Percentiles rank a stretch among this genome's conserved stretches.
phyloP scores from a whole-genome alignment of 495 filamentous ascomycete genomes.

The Hypoxylon lienhwacheense region DNA sequence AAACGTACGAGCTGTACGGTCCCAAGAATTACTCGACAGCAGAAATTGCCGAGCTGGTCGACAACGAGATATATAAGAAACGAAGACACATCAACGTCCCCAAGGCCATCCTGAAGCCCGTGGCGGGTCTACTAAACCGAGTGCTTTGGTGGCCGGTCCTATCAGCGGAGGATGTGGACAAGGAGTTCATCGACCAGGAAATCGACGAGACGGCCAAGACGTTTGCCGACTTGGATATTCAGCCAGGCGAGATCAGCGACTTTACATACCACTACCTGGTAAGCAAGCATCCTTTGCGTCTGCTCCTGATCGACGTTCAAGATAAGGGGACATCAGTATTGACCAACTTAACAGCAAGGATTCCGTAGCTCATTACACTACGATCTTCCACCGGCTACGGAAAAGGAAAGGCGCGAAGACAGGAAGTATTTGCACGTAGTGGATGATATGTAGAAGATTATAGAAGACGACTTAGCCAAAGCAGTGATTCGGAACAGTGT shows the following conservation, averaged over 20 bases:
- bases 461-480: constrained; percentile 22
- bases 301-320: background rate
- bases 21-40: constrained; percentile 88
- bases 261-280: constrained; percentile 93
- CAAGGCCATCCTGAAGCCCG: constrained; percentile 71
- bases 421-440: constrained; percentile 95
- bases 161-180: constrained; percentile 85
- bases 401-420: constrained; percentile 92
- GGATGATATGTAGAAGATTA: constrained; percentile 73
- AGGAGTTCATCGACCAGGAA: constrained; percentile 90
- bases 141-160: constrained; percentile 83
- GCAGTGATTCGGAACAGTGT: constrained; percentile 12
- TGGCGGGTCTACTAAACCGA: constrained; percentile 72
- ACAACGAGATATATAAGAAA: constrained; percentile 87
- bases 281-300: constrained; percentile 49
- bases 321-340: constrained; percentile 20
- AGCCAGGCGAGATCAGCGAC: constrained; percentile 76
- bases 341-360: constrained; percentile 62
- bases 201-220: constrained; percentile 93
- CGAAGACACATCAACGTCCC: constrained; percentile 92
- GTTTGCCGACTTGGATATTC: constrained; percentile 89
- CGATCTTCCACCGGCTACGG: constrained; percentile 90
- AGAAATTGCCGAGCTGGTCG: constrained; percentile 84
- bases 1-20: constrained; percentile 95
- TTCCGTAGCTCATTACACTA: constrained; percentile 83